These are phyloP conservation scores for Fusarium praegraminearum DNA, from an alignment of 2,329 filamentous ascomycete genomes.

Conservation along the genomic window DNA sequence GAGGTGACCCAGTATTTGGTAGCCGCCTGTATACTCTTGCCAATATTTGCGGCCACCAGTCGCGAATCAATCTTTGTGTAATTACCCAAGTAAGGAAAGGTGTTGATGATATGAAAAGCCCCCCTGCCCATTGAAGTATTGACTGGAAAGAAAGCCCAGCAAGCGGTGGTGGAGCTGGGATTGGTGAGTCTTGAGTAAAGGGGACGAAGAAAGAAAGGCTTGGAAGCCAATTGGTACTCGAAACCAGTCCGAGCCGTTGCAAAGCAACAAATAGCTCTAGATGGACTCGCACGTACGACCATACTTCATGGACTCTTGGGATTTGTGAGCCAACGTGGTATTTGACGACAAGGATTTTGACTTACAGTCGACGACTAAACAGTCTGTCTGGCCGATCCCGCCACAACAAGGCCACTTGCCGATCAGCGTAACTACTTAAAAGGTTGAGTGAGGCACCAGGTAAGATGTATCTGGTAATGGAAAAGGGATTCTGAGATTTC, in stretches of 20 bases:
- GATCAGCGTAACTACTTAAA: conserved; percentile 48
- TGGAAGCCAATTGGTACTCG: conserved; percentile 58
- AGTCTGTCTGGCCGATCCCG: conserved; percentile 38
- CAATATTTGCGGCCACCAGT: conserved; percentile 55
- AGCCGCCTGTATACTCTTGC: conserved; percentile 55
- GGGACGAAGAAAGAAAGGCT: conserved; percentile 65
- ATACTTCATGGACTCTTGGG: conserved; percentile 49
- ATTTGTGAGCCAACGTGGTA: conserved; percentile 21
- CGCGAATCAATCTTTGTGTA: conserved; percentile 55
- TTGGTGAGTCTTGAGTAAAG: conserved; percentile 64
- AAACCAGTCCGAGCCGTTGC: conserved; percentile 63
- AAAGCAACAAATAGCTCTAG: conserved; percentile 65
- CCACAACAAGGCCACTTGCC: conserved; percentile 45
- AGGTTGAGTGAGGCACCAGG: conserved; percentile 51
- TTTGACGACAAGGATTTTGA: neutral
- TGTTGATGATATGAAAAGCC: conserved; percentile 56
- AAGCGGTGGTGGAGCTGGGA: conserved; percentile 59
- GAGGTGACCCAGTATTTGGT: conserved; percentile 54
- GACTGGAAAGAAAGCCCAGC: conserved; percentile 54
- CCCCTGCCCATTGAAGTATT: conserved; percentile 59
- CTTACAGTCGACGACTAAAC: conserved; percentile 48
- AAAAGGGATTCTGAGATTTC: conserved; percentile 47
- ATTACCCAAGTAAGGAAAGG: conserved; percentile 63
- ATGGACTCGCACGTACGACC: conserved; percentile 62
- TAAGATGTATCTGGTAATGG: conserved; percentile 49